A percentile compares a stretch with the other conserved stretches of the same genome.
phyloP scores from a whole-genome alignment of 306 rosid species.

The Trifolium subterraneum region DNA sequence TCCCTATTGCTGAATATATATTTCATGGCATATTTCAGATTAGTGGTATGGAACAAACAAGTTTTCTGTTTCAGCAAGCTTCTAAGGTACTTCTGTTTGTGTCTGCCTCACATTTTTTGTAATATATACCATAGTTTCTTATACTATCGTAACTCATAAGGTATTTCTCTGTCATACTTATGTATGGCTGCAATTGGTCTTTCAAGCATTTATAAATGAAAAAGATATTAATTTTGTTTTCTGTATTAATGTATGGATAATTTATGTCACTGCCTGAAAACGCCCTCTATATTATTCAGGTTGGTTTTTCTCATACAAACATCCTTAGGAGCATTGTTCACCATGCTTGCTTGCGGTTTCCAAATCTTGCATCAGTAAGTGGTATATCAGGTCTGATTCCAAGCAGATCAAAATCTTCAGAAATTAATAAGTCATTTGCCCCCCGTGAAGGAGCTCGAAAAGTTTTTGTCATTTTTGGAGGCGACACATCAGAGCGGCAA shows the following conservation, averaged over 20 bases:
- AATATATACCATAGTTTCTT: slow-evolving; percentile 2
- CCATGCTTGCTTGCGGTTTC: slow-evolving; percentile 86
- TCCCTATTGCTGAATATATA: slow-evolving; percentile 26
- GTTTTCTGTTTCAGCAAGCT: slow-evolving; percentile 97
- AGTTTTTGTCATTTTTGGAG: slow-evolving; percentile 94
- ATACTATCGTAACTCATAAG: neutral
- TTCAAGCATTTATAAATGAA: too few relatives aligned
- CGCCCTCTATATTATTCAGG: slow-evolving; percentile 55
- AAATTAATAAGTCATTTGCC: slow-evolving; percentile 47
- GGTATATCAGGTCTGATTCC: slow-evolving; percentile 50
- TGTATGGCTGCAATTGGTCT: too few relatives aligned
- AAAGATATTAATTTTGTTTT: neutral
- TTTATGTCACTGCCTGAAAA: slow-evolving; percentile 28
- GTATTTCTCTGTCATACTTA: too few relatives aligned
- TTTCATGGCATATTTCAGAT: slow-evolving; percentile 61
- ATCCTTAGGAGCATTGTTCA: slow-evolving; percentile 78
- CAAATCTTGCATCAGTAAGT: slow-evolving; percentile 63
- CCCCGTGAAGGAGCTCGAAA: slow-evolving; percentile 53
- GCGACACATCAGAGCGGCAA: slow-evolving; percentile 96
- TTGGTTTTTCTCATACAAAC: slow-evolving; percentile 95
- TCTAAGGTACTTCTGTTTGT: slow-evolving; percentile 69
- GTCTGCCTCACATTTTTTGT: slow-evolving; percentile 23
- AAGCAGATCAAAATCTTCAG: slow-evolving; percentile 51
- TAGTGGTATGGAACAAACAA: slow-evolving; percentile 99
- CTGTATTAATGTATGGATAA: slow-evolving; percentile 9